Conservation (phyloP, 345 rosid species). For the Eutrema yunnanense region DNA sequence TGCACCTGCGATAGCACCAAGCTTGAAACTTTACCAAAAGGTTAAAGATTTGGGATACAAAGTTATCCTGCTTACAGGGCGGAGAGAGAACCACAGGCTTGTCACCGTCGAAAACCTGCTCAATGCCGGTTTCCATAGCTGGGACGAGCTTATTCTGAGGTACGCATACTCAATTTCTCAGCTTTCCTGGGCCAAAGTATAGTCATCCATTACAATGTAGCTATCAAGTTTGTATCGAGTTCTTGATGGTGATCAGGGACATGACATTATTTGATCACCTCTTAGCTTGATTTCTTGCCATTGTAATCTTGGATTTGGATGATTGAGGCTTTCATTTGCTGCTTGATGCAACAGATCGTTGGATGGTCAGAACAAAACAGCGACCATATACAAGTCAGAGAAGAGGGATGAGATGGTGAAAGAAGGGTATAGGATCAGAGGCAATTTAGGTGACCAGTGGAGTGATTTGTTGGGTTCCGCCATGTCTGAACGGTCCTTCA, state of each 20-base stretch:
- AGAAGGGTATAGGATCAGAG: constrained; percentile 65
- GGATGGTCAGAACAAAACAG: constrained; percentile 51
- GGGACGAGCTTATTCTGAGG: constrained; percentile 94
- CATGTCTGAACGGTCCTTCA: constrained; percentile 64
- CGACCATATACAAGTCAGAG: constrained; percentile 61
- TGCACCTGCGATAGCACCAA: constrained; percentile 68
- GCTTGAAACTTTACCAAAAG: constrained; percentile 64
- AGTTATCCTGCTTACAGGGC: constrained; percentile 73
- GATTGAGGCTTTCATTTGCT: background rate
- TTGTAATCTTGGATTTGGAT: background rate
- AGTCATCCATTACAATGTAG: background rate
- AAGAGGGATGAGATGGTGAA: constrained; percentile 65
- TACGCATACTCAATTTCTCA: background rate
- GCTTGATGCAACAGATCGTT: constrained; percentile 38
- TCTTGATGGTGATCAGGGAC: background rate
- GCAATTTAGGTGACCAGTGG: constrained; percentile 94
- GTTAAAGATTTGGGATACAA: constrained; percentile 58
- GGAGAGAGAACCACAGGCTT: constrained; percentile 52
- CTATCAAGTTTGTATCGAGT: background rate
- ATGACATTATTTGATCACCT: background rate
- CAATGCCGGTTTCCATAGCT: constrained; percentile 55
- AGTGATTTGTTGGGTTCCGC: constrained; percentile 67
- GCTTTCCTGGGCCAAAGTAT: background rate
- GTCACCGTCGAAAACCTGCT: constrained; percentile 57
- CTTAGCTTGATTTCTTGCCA: background rate